phyloP scores from a whole-genome alignment of 2,329 filamentous ascomycete genomes.

The Aureobasidium sp. region DNA sequence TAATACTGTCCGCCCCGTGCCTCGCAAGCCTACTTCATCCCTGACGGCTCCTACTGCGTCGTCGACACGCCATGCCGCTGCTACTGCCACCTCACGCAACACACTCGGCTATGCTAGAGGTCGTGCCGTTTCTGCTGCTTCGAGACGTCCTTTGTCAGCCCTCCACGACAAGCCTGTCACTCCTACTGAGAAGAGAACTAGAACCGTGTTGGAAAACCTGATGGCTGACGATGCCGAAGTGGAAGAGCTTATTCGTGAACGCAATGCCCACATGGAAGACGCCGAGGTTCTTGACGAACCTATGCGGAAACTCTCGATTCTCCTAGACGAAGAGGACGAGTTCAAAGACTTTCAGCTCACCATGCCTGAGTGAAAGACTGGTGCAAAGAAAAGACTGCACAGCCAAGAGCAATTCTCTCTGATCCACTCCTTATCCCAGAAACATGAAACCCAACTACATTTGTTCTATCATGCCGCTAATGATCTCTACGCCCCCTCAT shows the following conservation, averaged over 20 bases:
- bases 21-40: slow-evolving; percentile 33
- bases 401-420: neutral
- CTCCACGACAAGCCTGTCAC: slow-evolving; percentile 17
- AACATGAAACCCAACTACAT: neutral
- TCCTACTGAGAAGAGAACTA: slow-evolving; percentile 15
- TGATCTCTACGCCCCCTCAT: slow-evolving; percentile 3
- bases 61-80: slow-evolving; percentile 47
- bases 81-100: slow-evolving; percentile 64
- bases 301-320: slow-evolving; percentile 18
- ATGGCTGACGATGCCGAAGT: slow-evolving; percentile 17
- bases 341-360: slow-evolving; percentile 22
- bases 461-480: slow-evolving; percentile 8
- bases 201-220: slow-evolving; percentile 9
- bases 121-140: slow-evolving; percentile 44
- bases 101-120: slow-evolving; percentile 84
- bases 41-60: slow-evolving; percentile 26
- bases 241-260: slow-evolving; percentile 22
- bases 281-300: neutral
- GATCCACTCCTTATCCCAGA: neutral
- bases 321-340: slow-evolving; percentile 20
- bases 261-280: neutral
- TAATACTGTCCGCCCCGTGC: slow-evolving; percentile 27
- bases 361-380: neutral
- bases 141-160: slow-evolving; percentile 26
- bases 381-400: neutral